A percentile compares a stretch with the other conserved stretches of the same genome.
Evolutionary conservation across 1,139 yeast species (phyloP).

Genomic region (Debaryomycetaceae sp.): DNA sequence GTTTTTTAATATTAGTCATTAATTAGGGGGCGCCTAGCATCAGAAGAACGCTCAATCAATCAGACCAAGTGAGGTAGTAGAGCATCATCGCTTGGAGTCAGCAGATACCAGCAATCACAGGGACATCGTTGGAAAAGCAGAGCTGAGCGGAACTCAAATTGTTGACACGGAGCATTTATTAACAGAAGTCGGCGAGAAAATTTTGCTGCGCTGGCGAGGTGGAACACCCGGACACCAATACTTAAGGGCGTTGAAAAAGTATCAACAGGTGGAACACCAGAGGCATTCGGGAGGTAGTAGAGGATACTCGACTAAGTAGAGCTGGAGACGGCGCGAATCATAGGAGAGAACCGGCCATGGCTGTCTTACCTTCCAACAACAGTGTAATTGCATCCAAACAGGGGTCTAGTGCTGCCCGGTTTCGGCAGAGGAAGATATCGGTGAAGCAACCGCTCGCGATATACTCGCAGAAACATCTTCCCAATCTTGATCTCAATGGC

Average conservation of each 20-base stretch:
- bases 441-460: constrained; percentile 87
- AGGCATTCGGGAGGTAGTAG: neutral
- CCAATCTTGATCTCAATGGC: constrained; percentile 57
- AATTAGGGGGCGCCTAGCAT: neutral
- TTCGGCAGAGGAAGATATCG: constrained; percentile 87
- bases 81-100: neutral
- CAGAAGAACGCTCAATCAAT: neutral
- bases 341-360: constrained; percentile 14
- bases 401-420: constrained; percentile 58
- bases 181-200: constrained; percentile 3
- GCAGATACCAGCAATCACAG: neutral
- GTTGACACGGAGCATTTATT: neutral
- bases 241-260: constrained; percentile 4
- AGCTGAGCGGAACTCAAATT: neutral
- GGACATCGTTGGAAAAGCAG: neutral
- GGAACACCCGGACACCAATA: constrained; percentile 14
- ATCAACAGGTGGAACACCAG: neutral
- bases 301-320: neutral
- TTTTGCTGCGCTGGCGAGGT: constrained; percentile 5
- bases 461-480: constrained; percentile 72
- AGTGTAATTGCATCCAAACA: constrained; percentile 29
- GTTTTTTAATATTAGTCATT: neutral
- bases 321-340: neutral
- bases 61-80: neutral
- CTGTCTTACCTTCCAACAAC: constrained; percentile 27